Evolutionary conservation across 2,329 filamentous ascomycete genomes (phyloP), one percentile per base, ranked within the genome.

Genomic region (Exophiala sp.): DNA sequence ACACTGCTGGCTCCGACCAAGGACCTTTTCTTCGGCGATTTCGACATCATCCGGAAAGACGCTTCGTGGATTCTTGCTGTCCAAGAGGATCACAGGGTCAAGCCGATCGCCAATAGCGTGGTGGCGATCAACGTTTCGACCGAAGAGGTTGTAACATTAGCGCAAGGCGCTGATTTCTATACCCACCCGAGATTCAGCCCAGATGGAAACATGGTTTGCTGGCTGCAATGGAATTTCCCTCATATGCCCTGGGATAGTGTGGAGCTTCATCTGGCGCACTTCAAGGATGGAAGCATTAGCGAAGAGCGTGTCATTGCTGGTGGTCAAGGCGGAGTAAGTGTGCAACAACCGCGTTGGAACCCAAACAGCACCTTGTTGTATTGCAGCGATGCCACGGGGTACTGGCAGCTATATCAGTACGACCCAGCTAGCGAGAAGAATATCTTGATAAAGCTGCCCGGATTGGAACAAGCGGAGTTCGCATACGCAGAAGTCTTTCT

Each of bases 191-290:
- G 72, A 12, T 81, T 77, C 58, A 78, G 72, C 54, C 70, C 66
- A 0, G 72, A 78, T 55, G 76, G 77, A 1, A 68, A 64, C 5
- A 72, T 70, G 46, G 58, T 81, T 21, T 71, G 67, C n/a, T 82
- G 79, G 79, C 68, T 78, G 10, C 74, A 82, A 54, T 83, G 79
- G 79, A 67, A 76, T 14, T 77, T 81, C 58, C 79, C 78, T 0
- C 71, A 78, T 45, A 73, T 82, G 67, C 77, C 78, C 0, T 82
- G 79, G 68, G 74, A 73, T 1, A 72, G 73, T 1, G 73, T 72
- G 1, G 71, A 74, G 50, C 62, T 82, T 1, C 73, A 72, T 60
- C 61, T 71, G 42, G 77, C 74, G 0, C 68, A 72, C 6, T 81
- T 76, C 71, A 43, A 66, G 1, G 62, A 68, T 40, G 69, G 67